These are phyloP conservation scores for Solanum chmielewskii DNA, from an alignment of 257 asterid genomes.

Conservation along the genomic window DNA sequence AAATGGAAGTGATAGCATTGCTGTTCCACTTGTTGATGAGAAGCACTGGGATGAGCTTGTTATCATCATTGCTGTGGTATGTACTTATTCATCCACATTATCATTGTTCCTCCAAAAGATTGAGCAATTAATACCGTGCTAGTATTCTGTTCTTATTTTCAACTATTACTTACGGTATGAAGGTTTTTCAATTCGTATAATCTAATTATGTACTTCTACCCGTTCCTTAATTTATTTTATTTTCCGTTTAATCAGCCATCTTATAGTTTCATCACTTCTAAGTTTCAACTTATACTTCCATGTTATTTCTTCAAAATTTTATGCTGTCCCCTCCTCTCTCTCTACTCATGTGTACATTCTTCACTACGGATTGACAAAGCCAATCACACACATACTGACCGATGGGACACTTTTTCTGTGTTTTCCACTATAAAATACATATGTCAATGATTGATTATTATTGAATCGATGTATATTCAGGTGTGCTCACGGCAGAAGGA, in stretches of 20 bases:
- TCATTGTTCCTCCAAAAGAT: neutral
- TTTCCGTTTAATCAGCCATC: neutral
- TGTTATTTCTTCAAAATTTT: neutral
- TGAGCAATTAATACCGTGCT: neutral
- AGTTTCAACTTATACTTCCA: neutral
- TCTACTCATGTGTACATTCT: neutral
- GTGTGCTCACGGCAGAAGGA: conserved; percentile 95
- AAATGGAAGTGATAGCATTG: conserved; percentile 78
- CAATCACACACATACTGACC: neutral
- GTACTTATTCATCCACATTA: neutral
- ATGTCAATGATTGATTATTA: neutral
- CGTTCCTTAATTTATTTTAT: neutral
- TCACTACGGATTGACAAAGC: neutral
- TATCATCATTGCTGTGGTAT: conserved; percentile 79
- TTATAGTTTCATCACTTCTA: neutral
- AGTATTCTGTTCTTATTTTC: neutral
- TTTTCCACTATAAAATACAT: neutral
- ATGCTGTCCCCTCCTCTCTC: neutral
- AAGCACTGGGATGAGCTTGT: conserved; percentile 95
- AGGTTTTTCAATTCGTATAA: neutral
- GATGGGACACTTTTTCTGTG: neutral
- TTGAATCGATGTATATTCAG: conserved; percentile 27
- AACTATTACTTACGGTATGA: neutral
- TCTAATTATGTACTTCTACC: neutral
- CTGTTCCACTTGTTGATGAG: conserved; percentile 88